Evolutionary conservation across 306 rosid species (phyloP).

Genomic region (Citrullus colocynthis): DNA sequence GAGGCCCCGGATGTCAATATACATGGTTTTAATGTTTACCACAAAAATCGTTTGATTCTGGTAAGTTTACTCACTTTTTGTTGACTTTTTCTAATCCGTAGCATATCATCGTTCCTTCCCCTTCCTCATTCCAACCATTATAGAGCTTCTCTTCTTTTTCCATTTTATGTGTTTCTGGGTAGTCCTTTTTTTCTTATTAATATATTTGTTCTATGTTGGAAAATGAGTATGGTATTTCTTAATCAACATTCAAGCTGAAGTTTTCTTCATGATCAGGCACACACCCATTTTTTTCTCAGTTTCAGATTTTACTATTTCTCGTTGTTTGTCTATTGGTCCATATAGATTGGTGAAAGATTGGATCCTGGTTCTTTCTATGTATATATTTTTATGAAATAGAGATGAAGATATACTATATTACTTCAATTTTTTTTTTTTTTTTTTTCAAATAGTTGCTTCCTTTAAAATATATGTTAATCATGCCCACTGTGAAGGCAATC

Average conservation of each 20-base stretch:
- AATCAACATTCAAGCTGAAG: not conserved
- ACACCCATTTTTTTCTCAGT: not conserved
- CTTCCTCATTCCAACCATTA: not conserved
- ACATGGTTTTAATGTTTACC: conserved; percentile 89
- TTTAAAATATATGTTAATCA: not conserved
- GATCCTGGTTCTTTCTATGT: not conserved
- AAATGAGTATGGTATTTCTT: not conserved
- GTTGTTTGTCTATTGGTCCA: not conserved
- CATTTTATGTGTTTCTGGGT: not conserved
- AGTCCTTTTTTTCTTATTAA: not conserved
- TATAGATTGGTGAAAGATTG: not conserved
- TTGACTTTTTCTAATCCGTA: not conserved
- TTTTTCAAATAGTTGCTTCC: not conserved
- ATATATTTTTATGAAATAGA: not conserved
- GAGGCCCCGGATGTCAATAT: conserved; percentile 64
- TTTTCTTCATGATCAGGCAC: not conserved
- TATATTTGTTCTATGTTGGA: not conserved
- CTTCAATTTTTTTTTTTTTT: not conserved
- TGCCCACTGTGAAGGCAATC: not conserved
- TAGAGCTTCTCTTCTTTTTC: not conserved
- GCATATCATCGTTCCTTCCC: not conserved
- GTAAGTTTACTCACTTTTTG: conserved; percentile 23
- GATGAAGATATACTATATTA: not conserved
- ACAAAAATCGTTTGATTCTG: conserved; percentile 83
- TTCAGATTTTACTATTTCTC: not conserved